Percentiles rank a stretch among this genome's conserved stretches.
These are phyloP conservation scores for Phytopythium mirpurense DNA, from an alignment of 352 stramenopile species.

Conservation along the genomic window DNA sequence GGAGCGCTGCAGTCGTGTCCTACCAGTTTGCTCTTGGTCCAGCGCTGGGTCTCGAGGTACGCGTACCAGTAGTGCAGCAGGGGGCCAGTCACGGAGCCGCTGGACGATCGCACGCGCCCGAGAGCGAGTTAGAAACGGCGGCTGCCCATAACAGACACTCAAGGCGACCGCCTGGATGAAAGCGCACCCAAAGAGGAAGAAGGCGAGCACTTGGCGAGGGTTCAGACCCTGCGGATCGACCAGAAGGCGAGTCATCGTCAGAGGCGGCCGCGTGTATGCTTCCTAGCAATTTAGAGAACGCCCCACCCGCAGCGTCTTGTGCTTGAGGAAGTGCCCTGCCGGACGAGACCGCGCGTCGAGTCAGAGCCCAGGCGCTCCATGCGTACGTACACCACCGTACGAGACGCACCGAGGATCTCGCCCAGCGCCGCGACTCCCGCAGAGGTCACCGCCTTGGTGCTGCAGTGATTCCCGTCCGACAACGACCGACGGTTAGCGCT, in stretches of 20 bases:
- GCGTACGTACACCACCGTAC: no score
- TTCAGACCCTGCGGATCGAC: conserved; percentile 36
- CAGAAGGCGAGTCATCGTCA: neutral
- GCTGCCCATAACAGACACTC: neutral
- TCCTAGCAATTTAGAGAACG: neutral
- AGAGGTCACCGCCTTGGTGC: conserved; percentile 66
- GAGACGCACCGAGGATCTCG: conserved; percentile 50
- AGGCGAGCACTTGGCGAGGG: conserved; percentile 59
- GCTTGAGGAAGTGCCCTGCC: conserved; percentile 64
- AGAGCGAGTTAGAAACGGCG: neutral
- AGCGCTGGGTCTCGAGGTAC: conserved; percentile 55
- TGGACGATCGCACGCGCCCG: conserved; percentile 3
- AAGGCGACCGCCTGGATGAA: neutral
- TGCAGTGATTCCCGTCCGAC: conserved; percentile 7
- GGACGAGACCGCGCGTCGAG: neutral
- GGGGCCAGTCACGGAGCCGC: conserved; percentile 46
- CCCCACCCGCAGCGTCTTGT: conserved; percentile 56
- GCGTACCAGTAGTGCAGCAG: conserved; percentile 69
- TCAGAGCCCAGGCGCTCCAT: neutral
- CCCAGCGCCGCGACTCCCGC: conserved; percentile 53
- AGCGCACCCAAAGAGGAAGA: conserved; percentile 61
- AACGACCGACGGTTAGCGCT: no score
- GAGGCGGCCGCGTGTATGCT: neutral
- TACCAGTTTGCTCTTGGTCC: conserved; percentile 66
- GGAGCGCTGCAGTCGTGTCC: neutral